phyloP scores from a whole-genome alignment of 2,329 filamentous ascomycete species.

The Claviceps sp. region DNA sequence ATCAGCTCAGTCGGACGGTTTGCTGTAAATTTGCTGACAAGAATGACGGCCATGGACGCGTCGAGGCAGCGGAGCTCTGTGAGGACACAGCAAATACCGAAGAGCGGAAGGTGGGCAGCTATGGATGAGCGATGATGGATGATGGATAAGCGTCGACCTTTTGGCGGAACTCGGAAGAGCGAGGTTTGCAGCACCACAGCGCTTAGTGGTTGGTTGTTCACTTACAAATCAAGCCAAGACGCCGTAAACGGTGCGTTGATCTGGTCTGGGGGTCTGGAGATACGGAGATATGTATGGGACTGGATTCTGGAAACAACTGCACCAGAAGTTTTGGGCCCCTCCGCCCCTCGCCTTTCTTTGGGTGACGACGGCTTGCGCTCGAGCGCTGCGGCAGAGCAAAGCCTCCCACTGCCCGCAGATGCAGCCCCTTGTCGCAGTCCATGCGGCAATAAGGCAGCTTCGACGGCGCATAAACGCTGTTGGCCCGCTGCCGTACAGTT shows the following conservation, averaged over 20 bases:
- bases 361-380: slow-evolving; percentile 2
- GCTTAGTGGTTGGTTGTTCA: no score
- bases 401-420: not conserved
- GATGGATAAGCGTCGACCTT: not conserved
- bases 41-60: slow-evolving; percentile 1
- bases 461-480: not conserved
- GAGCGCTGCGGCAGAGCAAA: not conserved
- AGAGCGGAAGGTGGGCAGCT: not conserved
- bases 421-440: not conserved
- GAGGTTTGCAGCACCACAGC: no score
- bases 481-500: no score
- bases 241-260: no score
- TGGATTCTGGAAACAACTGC: no score
- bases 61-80: not conserved
- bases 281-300: no score
- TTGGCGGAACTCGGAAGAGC: not conserved
- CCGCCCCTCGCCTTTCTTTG: no score
- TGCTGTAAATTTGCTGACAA: not conserved
- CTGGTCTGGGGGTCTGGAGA: no score
- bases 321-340: no score
- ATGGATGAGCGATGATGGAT: no score
- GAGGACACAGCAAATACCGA: not conserved
- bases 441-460: not conserved
- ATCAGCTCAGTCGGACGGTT: slow-evolving; percentile 7
- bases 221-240: no score